Conservation (phyloP, 1,139 yeast genomes). For the Saccharomyces hybrid region DNA sequence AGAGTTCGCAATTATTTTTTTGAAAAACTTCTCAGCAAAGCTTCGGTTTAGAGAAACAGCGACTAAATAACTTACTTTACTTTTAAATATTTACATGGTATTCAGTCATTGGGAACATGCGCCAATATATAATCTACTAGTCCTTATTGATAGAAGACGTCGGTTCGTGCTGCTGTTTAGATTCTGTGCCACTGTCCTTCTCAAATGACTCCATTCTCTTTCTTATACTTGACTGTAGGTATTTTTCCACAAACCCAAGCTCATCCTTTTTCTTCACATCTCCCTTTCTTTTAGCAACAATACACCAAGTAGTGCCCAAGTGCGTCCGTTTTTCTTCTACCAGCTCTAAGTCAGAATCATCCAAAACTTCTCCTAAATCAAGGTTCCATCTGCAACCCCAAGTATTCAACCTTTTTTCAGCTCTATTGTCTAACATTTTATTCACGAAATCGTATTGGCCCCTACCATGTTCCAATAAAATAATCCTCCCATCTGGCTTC, state of each 20-base stretch:
- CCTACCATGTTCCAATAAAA: slow-evolving; percentile 86
- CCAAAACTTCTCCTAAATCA: slow-evolving; percentile 80
- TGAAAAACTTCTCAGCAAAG: neutral
- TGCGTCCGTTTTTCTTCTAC: slow-evolving; percentile 75
- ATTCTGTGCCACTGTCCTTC: neutral
- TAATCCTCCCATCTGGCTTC: slow-evolving; percentile 85
- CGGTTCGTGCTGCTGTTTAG: neutral
- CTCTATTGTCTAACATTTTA: slow-evolving; percentile 71
- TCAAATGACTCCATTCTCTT: slow-evolving; percentile 14
- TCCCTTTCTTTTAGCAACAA: slow-evolving; percentile 64
- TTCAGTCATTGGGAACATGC: neutral
- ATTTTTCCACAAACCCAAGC: slow-evolving; percentile 41
- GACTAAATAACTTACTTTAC: neutral
- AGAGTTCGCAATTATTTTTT: slow-evolving; percentile 53
- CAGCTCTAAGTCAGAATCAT: slow-evolving; percentile 75
- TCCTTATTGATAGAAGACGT: neutral
- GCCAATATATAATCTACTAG: neutral
- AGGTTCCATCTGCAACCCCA: slow-evolving; percentile 99
- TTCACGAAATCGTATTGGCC: slow-evolving; percentile 74
- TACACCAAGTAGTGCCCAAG: slow-evolving; percentile 90
- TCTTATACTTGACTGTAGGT: slow-evolving; percentile 29
- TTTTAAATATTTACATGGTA: neutral
- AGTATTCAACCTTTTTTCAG: slow-evolving; percentile 72
- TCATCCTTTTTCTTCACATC: slow-evolving; percentile 48
- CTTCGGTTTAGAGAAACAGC: too few species aligned